Evolutionary conservation across 2,329 filamentous ascomycete genomes (phyloP).

Genomic region (Curvularia verruculosa): DNA sequence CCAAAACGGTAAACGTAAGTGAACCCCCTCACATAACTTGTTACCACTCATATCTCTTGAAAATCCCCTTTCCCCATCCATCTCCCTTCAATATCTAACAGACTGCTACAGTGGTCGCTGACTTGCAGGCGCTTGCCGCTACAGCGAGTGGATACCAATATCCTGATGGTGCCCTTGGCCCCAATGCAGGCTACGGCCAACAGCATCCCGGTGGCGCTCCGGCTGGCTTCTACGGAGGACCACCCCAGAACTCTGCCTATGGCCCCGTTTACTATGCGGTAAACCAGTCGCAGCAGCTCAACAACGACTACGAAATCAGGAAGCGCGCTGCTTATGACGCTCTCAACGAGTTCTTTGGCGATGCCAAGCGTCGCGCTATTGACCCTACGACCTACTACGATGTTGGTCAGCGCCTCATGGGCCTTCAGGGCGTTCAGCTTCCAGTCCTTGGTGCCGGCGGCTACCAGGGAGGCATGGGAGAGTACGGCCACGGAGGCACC

Average conservation of each 20-base stretch:
- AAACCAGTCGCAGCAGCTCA: slow-evolving; percentile 69
- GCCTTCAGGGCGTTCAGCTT: slow-evolving; percentile 72
- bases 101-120: slow-evolving; percentile 50
- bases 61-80: slow-evolving; percentile 6
- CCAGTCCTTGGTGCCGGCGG: slow-evolving; percentile 40
- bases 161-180: slow-evolving; percentile 49
- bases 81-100: slow-evolving; percentile 44
- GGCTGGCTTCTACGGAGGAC: slow-evolving; percentile 60
- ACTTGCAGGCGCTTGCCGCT: slow-evolving; percentile 57
- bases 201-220: slow-evolving; percentile 59
- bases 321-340: slow-evolving; percentile 83
- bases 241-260: slow-evolving; percentile 63
- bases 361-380: slow-evolving; percentile 87
- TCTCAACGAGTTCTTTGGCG: slow-evolving; percentile 91
- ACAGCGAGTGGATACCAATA: slow-evolving; percentile 58
- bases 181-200: slow-evolving; percentile 50
- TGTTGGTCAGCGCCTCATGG: slow-evolving; percentile 86
- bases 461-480: slow-evolving; percentile 52
- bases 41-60: background rate
- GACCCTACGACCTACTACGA: slow-evolving; percentile 89
- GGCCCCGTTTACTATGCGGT: slow-evolving; percentile 79
- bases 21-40: slow-evolving; percentile 12
- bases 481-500: slow-evolving; percentile 61
- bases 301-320: slow-evolving; percentile 72
- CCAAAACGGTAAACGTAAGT: slow-evolving; percentile 51